Evolutionary conservation across 139 green algal genomes (phyloP).

Genomic region (Chlorella sp.): DNA sequence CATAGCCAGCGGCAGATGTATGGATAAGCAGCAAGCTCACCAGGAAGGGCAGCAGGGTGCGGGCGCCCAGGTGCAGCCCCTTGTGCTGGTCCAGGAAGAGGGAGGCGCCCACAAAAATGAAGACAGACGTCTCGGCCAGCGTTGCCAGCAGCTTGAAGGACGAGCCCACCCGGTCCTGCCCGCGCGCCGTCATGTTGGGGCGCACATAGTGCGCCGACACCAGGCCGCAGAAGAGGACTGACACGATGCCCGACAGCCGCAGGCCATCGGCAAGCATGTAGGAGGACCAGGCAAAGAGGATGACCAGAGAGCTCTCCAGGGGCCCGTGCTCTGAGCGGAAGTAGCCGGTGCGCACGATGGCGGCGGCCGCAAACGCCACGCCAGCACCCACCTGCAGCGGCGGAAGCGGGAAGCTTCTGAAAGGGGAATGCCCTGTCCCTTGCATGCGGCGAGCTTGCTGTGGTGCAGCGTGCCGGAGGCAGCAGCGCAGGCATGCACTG

Average conservation of each 20-base stretch:
- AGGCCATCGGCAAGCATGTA: conserved; percentile 74
- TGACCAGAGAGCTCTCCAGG: conserved; percentile 56
- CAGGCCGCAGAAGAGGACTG: conserved; percentile 76
- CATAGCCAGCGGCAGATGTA: too few relatives aligned
- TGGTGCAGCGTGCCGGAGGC: neutral
- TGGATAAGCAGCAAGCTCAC: conserved; percentile 33
- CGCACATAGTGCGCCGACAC: neutral
- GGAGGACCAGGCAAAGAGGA: conserved; percentile 59
- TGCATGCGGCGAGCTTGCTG: neutral
- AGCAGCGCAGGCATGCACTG: neutral
- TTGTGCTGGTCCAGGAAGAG: conserved; percentile 52
- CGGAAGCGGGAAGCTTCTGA: neutral
- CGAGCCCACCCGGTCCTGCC: conserved; percentile 3
- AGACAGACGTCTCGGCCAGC: conserved; percentile 86
- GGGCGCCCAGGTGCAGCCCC: conserved; percentile 10
- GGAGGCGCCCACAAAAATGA: conserved; percentile 75
- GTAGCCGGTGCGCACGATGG: conserved; percentile 45
- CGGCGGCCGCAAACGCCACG: conserved; percentile 54
- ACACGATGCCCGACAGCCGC: conserved; percentile 72
- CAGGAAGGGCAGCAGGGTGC: conserved; percentile 40
- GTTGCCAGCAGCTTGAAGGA: conserved; percentile 68
- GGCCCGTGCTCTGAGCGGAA: conserved; percentile 37
- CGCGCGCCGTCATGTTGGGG: neutral
- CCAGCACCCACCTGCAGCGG: conserved; percentile 43
- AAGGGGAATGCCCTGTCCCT: neutral